Base-by-base conservation (phyloP, 2,329 filamentous ascomycete genomes). In the Cladosporium sp. region DNA sequence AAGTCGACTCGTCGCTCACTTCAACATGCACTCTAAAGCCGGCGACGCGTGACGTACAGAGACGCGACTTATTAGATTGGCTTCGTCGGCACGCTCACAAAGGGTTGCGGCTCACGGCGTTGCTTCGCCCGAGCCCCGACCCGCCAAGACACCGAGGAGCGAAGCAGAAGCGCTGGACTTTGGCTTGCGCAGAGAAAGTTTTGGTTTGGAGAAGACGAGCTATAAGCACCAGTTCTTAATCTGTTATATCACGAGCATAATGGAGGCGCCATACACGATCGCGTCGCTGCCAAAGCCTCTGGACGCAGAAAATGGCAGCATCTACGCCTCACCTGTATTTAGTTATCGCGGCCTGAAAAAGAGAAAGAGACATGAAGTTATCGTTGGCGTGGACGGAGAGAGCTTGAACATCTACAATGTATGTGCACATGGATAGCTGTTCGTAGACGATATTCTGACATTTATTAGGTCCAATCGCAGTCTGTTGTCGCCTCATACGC, bases 371-470 rank as follows among this genome's bases (percentile, higher is more conserved):
- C 80, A 83, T 64, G 84, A 87, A 66, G 75, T 86, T 52, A 82
- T 77, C 32, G 78, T 83, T 19, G 82, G 77, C 1, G 74, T 85
- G 13, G 83, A 86, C 67, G 83, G 83, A 37, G 82, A 86, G 67
- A 80, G 80, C 28, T 73, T 87, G 50, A 84, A 81, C 61, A 79
- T 87, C 35, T 86, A 86, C 72, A 83, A 84, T 71, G 83, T 86
- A 74, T 48, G 71, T 25, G 44, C 47, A 20, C 32, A 20, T 28
- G 12, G n/a, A n/a, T 35, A 24, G 4, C 25, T 19, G 22, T 3
- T 4, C 9, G 48, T 8, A 32, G 39, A 22, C 15, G 8, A 24
- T 6, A 39, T 22, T 22, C 48, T 69, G 50, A 69, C 64, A 25
- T 15, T 15, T 8, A 28, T 10, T 58, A 86, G 84, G 73, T 85